A percentile compares a stretch with the other conserved stretches of the same genome.
These are phyloP conservation scores for Fusarium aywerte DNA, from an alignment of 2,329 filamentous ascomycete genomes.

Conservation along the genomic window DNA sequence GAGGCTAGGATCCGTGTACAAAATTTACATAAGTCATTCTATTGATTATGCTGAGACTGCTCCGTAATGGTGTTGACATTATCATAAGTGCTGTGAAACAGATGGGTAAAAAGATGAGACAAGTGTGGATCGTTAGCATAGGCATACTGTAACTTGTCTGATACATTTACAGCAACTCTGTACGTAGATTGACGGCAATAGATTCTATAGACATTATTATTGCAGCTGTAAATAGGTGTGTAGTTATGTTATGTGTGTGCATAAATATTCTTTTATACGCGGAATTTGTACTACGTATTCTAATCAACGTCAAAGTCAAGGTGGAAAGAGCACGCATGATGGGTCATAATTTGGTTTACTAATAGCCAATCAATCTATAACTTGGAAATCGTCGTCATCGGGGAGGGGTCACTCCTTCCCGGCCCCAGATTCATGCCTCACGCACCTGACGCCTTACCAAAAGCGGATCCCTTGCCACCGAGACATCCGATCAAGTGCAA, in stretches of 20 bases:
- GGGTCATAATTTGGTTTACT: background rate
- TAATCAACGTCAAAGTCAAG: too few relatives aligned
- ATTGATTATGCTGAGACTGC: slow-evolving; percentile 19
- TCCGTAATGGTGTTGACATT: background rate
- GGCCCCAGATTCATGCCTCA: slow-evolving; percentile 30
- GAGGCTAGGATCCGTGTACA: slow-evolving; percentile 18
- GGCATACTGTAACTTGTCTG: background rate
- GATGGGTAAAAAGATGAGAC: background rate
- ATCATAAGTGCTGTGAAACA: slow-evolving; percentile 8
- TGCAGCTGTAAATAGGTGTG: too few relatives aligned
- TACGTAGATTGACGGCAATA: background rate
- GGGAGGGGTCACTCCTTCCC: slow-evolving; percentile 16
- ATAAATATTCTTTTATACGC: background rate
- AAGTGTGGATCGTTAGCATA: slow-evolving; percentile 4
- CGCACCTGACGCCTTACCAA: slow-evolving; percentile 15
- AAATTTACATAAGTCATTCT: slow-evolving; percentile 21
- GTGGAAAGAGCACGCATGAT: background rate
- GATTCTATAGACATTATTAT: too few relatives aligned
- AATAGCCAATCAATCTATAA: slow-evolving; percentile 11
- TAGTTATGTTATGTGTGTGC: background rate
- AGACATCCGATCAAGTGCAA: slow-evolving; percentile 34
- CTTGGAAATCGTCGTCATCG: slow-evolving; percentile 25
- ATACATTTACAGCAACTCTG: background rate
- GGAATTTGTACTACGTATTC: too few relatives aligned
- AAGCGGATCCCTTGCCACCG: slow-evolving; percentile 37